A percentile compares a stretch with the other conserved stretches of the same genome.
Conservation (phyloP, 805 yeast genomes). For the Pichia paraexigua region DNA sequence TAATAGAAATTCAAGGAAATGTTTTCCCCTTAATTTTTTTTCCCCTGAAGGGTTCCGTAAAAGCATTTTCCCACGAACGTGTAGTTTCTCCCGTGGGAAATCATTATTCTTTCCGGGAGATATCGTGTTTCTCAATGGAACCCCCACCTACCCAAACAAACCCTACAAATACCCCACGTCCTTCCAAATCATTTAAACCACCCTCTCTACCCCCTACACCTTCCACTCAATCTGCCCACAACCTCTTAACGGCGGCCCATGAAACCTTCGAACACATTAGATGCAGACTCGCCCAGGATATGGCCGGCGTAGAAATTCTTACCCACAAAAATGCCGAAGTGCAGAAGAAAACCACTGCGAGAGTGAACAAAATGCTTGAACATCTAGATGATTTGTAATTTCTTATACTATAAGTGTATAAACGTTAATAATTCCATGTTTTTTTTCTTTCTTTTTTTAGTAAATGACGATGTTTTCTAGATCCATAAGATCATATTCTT, state of each 20-base stretch:
- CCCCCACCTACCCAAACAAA: not conserved
- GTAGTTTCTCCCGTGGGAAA: not conserved
- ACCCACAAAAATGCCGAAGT: not conserved
- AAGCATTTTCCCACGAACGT: not conserved
- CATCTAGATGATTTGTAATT: not conserved
- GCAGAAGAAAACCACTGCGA: not conserved
- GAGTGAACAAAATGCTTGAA: not conserved
- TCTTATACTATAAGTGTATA: too few species aligned
- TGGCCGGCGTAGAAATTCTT: not conserved
- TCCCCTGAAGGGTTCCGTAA: too few species aligned
- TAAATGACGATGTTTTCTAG: not conserved
- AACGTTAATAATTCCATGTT: too few species aligned
- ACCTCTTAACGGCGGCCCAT: not conserved
- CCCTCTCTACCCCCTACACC: not conserved
- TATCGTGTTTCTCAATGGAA: not conserved
- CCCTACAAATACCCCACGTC: not conserved
- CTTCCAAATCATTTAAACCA: not conserved
- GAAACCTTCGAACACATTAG: not conserved
- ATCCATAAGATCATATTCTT: not conserved
- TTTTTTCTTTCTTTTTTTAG: not conserved
- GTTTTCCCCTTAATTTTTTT: too few species aligned
- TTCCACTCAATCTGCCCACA: not conserved
- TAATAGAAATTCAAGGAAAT: not conserved
- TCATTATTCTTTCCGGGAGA: not conserved
- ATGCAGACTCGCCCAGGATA: not conserved